These are phyloP conservation scores for Termitomyces sp. DNA, from an alignment of 768 basidiomycete genomes.

Conservation along the genomic window DNA sequence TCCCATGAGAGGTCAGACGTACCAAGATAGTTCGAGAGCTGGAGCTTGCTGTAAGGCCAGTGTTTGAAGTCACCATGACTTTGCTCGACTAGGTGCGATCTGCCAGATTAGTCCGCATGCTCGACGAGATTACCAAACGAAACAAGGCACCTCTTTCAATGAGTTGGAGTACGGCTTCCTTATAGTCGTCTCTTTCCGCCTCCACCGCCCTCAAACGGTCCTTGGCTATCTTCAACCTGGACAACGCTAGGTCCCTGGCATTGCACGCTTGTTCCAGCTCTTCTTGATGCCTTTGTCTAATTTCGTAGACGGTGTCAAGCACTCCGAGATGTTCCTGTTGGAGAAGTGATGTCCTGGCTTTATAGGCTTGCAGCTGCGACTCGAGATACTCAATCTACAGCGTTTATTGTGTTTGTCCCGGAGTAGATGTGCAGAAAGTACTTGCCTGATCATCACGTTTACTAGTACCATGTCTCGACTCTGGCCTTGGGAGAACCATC, in stretches of 20 bases:
- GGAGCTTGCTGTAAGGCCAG: conserved; percentile 39
- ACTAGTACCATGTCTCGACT: not conserved
- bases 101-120: not conserved
- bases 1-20: conserved; percentile 10
- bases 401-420: not conserved
- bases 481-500: not conserved
- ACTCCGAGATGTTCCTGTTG: conserved; percentile 10
- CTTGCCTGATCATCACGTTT: not conserved
- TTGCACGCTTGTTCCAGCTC: conserved; percentile 9
- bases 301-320: conserved; percentile 15
- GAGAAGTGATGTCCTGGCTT: conserved; percentile 14
- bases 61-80: conserved; percentile 32
- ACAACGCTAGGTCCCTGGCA: not conserved
- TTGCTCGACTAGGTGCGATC: conserved; percentile 25
- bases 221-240: conserved; percentile 5
- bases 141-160: conserved; percentile 43
- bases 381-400: conserved; percentile 18
- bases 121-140: not conserved
- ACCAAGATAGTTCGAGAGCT: conserved; percentile 35
- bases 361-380: conserved; percentile 14
- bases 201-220: conserved; percentile 14
- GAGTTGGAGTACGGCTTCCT: conserved; percentile 39
- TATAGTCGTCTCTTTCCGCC: conserved; percentile 40
- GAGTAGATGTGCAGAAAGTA: not conserved
- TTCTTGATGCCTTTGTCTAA: not conserved